Evolutionary conservation across 2,329 filamentous ascomycete genomes (phyloP).

Genomic region (Botrytis tulipae): DNA sequence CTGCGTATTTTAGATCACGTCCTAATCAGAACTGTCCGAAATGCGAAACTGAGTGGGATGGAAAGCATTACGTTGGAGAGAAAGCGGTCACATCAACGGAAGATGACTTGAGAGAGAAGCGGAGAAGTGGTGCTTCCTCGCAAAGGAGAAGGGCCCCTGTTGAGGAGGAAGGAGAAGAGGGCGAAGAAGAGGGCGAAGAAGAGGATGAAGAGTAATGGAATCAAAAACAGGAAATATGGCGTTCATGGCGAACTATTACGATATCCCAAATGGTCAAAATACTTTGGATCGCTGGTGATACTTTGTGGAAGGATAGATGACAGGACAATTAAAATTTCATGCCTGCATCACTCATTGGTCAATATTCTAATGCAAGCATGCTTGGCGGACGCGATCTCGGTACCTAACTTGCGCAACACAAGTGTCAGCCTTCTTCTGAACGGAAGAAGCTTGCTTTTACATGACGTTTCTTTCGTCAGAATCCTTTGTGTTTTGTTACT

Average conservation of each 20-base stretch:
- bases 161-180: conserved; percentile 24
- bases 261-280: conserved; percentile 12
- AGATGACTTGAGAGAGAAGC: conserved; percentile 36
- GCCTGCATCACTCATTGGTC: background rate
- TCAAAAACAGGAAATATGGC: background rate
- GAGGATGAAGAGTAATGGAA: conserved; percentile 8
- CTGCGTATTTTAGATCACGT: conserved; percentile 66
- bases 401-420: background rate
- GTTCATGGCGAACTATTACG: background rate
- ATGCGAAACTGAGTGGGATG: conserved; percentile 52
- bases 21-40: conserved; percentile 60
- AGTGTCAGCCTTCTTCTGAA: background rate
- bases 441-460: background rate
- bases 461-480: background rate
- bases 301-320: background rate
- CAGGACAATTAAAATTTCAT: background rate
- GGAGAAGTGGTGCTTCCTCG: conserved; percentile 32
- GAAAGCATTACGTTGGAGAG: conserved; percentile 38
- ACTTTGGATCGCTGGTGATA: background rate
- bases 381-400: background rate
- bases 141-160: conserved; percentile 20
- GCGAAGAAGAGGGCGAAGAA: conserved; percentile 23
- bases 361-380: background rate
- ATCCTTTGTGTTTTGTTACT: background rate
- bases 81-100: conserved; percentile 38